Evolutionary conservation across 345 rosid genomes (phyloP), one percentile per base, ranked within the genome.

Genomic region (Pistacia atlantica): DNA sequence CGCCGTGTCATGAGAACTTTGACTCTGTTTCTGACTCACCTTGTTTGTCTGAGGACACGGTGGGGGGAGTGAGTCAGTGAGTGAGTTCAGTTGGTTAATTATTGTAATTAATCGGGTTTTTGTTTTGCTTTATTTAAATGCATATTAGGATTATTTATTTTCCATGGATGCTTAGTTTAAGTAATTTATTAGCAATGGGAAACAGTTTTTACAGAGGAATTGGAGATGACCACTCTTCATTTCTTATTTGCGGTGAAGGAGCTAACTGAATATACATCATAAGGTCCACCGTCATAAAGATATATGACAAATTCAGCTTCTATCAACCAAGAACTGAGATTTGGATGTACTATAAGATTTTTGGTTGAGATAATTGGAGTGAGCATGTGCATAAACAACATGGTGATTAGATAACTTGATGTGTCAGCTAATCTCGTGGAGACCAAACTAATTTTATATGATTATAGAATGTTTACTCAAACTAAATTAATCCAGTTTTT

Each of bases 21-120:
- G 93, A 86, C 71, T 91, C 95, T 0, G 90, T 86, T 14, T 87
- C 92, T 5, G 97, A 91, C 61, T 91, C 98, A 0, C 97, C 98
- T 2, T 87, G 89, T 35, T 55, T 86, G 88, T 95, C 97, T 0
- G 98, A 89, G 69, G 98, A 89, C 82, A 90, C 93, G 0, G 77
- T 88, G 46, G 92, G 91, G 4, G 86, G 83, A 52, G 81, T 56
- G 14, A 89, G 91, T 75, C 95, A 85, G 82, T 92, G 81, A 84
- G 31, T 2, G 12, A 31, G 8, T 31, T 73, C 1, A 73, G 25
- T 42, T 46, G 45, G 4, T 45, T 67, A 13, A 28, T 51, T 31
- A 28, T 14, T 22, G 52, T 11, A 20, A 37, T 20, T 38, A 2
- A 37, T 71, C 11, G 9, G 10, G 55, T 49, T 54, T 35, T 31